These are phyloP conservation scores for Rhodotorula sp. DNA, from an alignment of 1,284 basidiomycete genomes.

Conservation along the genomic window DNA sequence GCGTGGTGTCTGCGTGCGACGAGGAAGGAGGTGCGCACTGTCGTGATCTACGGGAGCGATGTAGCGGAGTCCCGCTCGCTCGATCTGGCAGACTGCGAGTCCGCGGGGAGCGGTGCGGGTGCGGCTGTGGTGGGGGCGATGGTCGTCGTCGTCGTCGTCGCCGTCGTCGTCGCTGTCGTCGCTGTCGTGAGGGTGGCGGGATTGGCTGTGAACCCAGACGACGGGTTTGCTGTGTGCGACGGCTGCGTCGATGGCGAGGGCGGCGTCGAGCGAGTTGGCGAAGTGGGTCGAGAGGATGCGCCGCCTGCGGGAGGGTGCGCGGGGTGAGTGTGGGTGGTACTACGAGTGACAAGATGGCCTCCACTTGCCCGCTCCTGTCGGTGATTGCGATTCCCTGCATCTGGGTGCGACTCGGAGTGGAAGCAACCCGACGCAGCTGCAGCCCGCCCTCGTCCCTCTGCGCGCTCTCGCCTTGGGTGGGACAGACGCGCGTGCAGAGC, in stretches of 20 bases:
- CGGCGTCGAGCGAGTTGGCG: slow-evolving; percentile 21
- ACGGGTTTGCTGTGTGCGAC: slow-evolving; percentile 6
- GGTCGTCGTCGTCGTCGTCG: slow-evolving; percentile 3
- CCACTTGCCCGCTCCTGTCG: slow-evolving; percentile 1
- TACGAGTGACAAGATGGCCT: neutral
- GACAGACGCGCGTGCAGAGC: too few relatives aligned
- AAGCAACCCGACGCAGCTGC: too few relatives aligned
- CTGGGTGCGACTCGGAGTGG: neutral
- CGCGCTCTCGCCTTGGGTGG: too few relatives aligned
- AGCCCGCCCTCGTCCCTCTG: too few relatives aligned
- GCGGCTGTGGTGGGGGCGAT: neutral
- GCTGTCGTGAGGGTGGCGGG: neutral
- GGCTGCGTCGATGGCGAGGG: slow-evolving; percentile 38
- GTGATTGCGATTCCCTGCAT: slow-evolving; percentile 26
- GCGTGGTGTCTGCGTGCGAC: rapidly evolving
- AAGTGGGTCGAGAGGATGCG: slow-evolving; percentile 38
- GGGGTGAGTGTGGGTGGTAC: neutral
- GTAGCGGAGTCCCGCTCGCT: slow-evolving; percentile 26
- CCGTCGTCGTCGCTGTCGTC: slow-evolving; percentile 4
- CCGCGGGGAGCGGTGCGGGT: neutral
- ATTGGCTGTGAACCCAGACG: slow-evolving; percentile 15
- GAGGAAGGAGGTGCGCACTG: slow-evolving; percentile 7
- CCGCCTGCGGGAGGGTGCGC: slow-evolving; percentile 13
- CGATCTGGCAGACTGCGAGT: slow-evolving; percentile 32
- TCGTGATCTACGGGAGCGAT: slow-evolving; percentile 29